phyloP scores from a whole-genome alignment of 345 rosid genomes.

The Turritis glabra region DNA sequence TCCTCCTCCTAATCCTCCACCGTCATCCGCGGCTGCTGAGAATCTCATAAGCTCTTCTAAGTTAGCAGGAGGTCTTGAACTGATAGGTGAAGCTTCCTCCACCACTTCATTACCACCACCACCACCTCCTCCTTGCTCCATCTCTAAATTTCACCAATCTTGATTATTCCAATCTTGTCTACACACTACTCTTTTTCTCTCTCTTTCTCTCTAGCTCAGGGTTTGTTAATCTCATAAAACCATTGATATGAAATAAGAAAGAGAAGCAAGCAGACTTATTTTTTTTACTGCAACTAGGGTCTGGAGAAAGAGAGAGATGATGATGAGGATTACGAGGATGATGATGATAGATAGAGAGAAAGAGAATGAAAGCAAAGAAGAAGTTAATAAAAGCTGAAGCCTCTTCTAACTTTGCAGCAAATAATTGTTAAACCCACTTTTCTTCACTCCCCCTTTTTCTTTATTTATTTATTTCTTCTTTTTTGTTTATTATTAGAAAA shows the following conservation, averaged over 20 bases:
- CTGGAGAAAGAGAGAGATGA: conserved; percentile 28
- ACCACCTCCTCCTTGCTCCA: conserved; percentile 59
- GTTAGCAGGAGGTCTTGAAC: conserved; percentile 84
- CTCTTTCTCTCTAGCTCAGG: conserved; percentile 10
- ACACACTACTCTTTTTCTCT: not conserved
- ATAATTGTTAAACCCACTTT: conserved; percentile 65
- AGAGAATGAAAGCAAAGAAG: conserved; percentile 45
- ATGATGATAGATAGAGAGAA: conserved; percentile 40
- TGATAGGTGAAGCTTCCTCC: conserved; percentile 86
- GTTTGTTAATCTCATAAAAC: conserved; percentile 25
- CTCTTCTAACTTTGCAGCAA: conserved; percentile 79
- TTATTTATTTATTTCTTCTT: not conserved
- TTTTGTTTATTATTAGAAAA: not conserved
- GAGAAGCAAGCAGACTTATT: conserved; percentile 6
- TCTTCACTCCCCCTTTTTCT: conserved; percentile 32
- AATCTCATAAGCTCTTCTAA: conserved; percentile 63
- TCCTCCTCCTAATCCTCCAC: conserved; percentile 47
- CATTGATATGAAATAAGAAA: conserved; percentile 33
- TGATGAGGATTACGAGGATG: conserved; percentile 76
- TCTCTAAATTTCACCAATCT: conserved; percentile 37
- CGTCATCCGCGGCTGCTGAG: conserved; percentile 45
- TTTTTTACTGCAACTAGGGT: conserved; percentile 33
- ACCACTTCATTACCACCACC: conserved; percentile 53
- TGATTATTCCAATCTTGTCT: not conserved
- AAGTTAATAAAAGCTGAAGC: conserved; percentile 63